Evolutionary conservation across 2,329 filamentous ascomycete genomes (phyloP).

Genomic region (Colletotrichum somersetense): DNA sequence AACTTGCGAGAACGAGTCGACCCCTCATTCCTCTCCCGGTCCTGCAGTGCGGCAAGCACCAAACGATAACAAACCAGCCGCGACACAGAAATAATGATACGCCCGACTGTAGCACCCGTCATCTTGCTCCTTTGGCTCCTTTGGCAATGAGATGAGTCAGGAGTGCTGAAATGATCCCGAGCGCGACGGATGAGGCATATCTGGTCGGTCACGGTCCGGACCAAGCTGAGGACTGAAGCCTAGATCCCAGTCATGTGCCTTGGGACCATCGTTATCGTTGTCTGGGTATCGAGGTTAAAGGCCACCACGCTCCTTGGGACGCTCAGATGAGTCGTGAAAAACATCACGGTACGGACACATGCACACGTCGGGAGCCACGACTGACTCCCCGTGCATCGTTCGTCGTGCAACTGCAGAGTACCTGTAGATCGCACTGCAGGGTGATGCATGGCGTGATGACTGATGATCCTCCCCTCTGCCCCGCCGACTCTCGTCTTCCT

Average conservation of each 20-base stretch:
- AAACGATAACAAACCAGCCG: constrained; percentile 8
- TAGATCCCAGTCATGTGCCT: background rate
- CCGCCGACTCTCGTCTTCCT: background rate
- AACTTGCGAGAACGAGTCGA: background rate
- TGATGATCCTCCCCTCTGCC: background rate
- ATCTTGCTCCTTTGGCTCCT: background rate
- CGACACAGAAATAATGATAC: background rate
- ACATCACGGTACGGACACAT: background rate
- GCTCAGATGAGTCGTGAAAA: background rate
- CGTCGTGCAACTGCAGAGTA: background rate
- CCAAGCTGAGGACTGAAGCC: background rate
- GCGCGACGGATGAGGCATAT: background rate
- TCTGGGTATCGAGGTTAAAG: background rate
- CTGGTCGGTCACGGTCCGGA: constrained; percentile 1
- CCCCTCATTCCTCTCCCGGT: constrained; percentile 2
- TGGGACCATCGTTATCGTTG: background rate
- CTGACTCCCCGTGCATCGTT: background rate
- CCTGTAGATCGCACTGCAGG: constrained; percentile 28
- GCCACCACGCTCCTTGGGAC: background rate
- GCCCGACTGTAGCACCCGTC: background rate
- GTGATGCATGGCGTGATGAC: constrained; percentile 4
- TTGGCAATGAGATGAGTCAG: constrained; percentile 17
- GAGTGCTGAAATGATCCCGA: constrained; percentile 5
- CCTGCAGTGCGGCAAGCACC: background rate
- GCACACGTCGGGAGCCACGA: background rate